Evolutionary conservation across 2,329 filamentous ascomycete species (phyloP).

Genomic region (Alternaria rosae): DNA sequence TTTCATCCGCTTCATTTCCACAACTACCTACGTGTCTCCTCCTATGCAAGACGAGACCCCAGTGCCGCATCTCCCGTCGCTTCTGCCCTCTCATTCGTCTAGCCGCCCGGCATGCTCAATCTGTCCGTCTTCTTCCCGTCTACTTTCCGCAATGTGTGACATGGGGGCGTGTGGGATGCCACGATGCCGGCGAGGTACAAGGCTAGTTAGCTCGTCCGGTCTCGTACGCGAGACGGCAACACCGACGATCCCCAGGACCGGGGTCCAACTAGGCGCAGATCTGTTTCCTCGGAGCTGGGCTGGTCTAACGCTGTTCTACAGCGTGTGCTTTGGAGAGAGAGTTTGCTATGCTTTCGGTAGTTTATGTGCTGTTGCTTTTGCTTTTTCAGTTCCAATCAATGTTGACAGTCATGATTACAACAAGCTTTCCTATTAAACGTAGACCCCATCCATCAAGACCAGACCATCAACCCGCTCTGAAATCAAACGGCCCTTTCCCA

Average conservation of each 20-base stretch:
- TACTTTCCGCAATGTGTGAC: slow-evolving; percentile 10
- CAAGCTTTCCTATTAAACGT: neutral
- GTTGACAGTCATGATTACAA: neutral
- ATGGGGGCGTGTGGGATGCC: slow-evolving; percentile 12
- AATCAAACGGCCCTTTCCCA: neutral
- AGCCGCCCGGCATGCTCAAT: slow-evolving; percentile 14
- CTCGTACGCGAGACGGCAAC: slow-evolving; percentile 17
- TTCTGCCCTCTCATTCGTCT: slow-evolving; percentile 17
- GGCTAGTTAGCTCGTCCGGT: neutral
- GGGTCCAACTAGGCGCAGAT: slow-evolving; percentile 1
- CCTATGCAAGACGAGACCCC: slow-evolving; percentile 16
- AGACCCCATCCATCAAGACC: neutral
- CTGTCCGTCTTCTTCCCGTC: slow-evolving; percentile 2
- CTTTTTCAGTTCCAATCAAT: neutral
- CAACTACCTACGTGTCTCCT: slow-evolving; percentile 17
- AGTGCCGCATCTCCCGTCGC: slow-evolving; percentile 15
- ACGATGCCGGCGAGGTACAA: slow-evolving; percentile 3
- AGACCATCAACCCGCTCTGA: neutral
- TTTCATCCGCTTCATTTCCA: slow-evolving; percentile 2
- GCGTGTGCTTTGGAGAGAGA: neutral
- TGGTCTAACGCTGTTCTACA: neutral
- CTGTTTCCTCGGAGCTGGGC: slow-evolving; percentile 1
- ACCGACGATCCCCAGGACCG: slow-evolving; percentile 11
- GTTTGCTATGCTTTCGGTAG: neutral
- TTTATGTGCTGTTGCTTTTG: neutral